Conservation (phyloP, 2,329 filamentous ascomycete genomes). For the Fusarium proliferatum region DNA sequence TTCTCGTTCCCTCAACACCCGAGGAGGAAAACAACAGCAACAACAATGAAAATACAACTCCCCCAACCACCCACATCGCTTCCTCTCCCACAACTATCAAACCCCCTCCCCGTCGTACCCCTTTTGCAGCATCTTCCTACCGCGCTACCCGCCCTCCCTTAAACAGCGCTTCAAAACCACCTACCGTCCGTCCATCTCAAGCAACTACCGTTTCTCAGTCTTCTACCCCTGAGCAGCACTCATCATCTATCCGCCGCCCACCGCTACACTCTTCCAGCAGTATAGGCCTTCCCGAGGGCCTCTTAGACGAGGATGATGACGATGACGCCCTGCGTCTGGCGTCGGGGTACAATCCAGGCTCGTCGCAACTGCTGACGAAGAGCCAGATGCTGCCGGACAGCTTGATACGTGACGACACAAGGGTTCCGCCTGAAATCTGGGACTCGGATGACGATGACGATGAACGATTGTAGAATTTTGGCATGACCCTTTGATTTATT, state of each 20-base stretch:
- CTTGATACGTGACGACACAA: conserved; percentile 52
- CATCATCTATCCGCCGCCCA: conserved; percentile 21
- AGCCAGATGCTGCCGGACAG: conserved; percentile 66
- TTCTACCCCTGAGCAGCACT: conserved; percentile 46
- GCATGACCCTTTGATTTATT: background rate
- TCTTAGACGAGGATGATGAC: conserved; percentile 41
- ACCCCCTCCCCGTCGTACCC: conserved; percentile 27
- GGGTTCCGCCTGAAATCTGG: conserved; percentile 50
- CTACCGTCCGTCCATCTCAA: conserved; percentile 47
- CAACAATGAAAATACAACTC: conserved; percentile 16
- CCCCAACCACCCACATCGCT: conserved; percentile 22
- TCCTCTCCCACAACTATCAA: conserved; percentile 30
- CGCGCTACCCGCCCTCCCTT: conserved; percentile 32
- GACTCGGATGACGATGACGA: conserved; percentile 52
- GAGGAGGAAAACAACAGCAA: conserved; percentile 28
- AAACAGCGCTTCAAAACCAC: conserved; percentile 16
- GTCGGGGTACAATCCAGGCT: conserved; percentile 21
- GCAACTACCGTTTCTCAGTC: conserved; percentile 53
- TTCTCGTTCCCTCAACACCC: conserved; percentile 51
- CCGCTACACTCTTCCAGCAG: conserved; percentile 41
- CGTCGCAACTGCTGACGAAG: conserved; percentile 61
- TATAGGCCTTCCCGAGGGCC: conserved; percentile 37
- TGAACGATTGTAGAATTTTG: conserved; percentile 29
- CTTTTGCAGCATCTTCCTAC: conserved; percentile 30
- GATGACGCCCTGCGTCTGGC: conserved; percentile 39